Evolutionary conservation across 768 basidiomycete species (phyloP).

Genomic region (Butyriboletus loyo): DNA sequence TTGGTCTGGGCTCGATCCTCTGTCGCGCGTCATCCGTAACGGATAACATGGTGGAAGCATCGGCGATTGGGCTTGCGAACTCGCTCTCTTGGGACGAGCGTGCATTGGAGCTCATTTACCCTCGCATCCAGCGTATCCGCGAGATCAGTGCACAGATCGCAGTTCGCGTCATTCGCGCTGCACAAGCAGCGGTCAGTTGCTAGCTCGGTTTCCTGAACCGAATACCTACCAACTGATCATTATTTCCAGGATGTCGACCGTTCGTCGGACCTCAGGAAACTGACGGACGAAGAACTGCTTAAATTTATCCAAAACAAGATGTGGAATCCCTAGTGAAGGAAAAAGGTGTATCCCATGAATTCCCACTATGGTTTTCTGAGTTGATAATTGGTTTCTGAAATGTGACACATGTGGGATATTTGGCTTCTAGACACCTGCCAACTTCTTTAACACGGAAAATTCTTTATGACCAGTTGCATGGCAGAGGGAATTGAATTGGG

Average conservation of each 20-base stretch:
- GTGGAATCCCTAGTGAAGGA: slow-evolving; percentile 58
- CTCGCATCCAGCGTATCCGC: slow-evolving; percentile 77
- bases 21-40: slow-evolving; percentile 67
- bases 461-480: slow-evolving; percentile 73
- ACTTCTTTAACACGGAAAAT: slow-evolving; percentile 62
- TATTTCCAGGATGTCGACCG: slow-evolving; percentile 50
- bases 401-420: slow-evolving; percentile 1
- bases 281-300: slow-evolving; percentile 55
- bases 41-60: slow-evolving; percentile 86
- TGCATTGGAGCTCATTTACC: slow-evolving; percentile 70
- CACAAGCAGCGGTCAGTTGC: slow-evolving; percentile 66
- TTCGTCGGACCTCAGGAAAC: slow-evolving; percentile 47
- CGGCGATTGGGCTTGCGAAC: slow-evolving; percentile 75
- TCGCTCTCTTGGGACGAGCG: slow-evolving; percentile 71
- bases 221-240: slow-evolving; percentile 10
- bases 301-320: slow-evolving; percentile 59
- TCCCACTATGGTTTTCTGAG: background rate
- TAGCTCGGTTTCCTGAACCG: slow-evolving; percentile 14
- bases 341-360: background rate
- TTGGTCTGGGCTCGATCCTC: slow-evolving; percentile 75
- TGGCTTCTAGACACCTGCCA: slow-evolving; percentile 44
- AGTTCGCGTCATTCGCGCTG: slow-evolving; percentile 69
- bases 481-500: slow-evolving; percentile 66
- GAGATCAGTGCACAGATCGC: slow-evolving; percentile 82
- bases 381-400: background rate